These are phyloP conservation scores for Trypanosoma caninum DNA, from an alignment of 208 protist genomes.

Conservation along the genomic window DNA sequence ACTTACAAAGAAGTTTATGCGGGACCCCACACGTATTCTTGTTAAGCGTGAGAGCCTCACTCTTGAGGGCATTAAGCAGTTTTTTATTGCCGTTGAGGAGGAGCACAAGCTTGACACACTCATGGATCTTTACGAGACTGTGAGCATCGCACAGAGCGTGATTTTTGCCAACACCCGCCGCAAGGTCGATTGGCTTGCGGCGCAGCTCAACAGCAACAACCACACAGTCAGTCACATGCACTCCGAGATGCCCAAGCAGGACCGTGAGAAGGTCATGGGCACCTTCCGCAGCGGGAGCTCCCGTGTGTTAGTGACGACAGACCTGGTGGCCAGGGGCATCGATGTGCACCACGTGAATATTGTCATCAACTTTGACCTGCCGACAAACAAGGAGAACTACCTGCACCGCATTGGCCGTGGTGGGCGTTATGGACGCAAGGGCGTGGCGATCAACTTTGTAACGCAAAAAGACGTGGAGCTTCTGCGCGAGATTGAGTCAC, in stretches of 20 bases:
- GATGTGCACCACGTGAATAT: constrained; percentile 99
- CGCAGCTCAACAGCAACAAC: constrained; percentile 89
- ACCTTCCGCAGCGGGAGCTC: constrained; percentile 96
- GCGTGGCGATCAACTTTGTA: constrained; percentile 99
- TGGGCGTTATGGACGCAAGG: constrained; percentile 99
- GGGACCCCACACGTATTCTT: constrained; percentile 98
- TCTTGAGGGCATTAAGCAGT: constrained; percentile 99
- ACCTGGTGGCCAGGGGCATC: constrained; percentile 99
- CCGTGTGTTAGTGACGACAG: constrained; percentile 99
- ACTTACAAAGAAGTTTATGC: constrained; percentile 99
- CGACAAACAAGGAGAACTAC: constrained; percentile 99
- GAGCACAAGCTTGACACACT: constrained; percentile 99
- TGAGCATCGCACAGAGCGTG: constrained; percentile 94
- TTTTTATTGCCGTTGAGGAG: constrained; percentile 96
- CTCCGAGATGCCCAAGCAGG: constrained; percentile 97
- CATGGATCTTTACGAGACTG: constrained; percentile 91
- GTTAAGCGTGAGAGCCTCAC: constrained; percentile 99
- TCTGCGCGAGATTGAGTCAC: constrained; percentile 98
- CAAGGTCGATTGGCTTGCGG: constrained; percentile 97
- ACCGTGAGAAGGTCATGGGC: constrained; percentile 98
- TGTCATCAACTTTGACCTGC: constrained; percentile 99
- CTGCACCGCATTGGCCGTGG: constrained; percentile 99
- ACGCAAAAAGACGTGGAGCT: constrained; percentile 95
- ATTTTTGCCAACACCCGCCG: constrained; percentile 99
- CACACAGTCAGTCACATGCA: constrained; percentile 97